A percentile compares a stretch with the other conserved stretches of the same genome.
Conservation (phyloP, 176 grass and related monocot species). For the Carex cristatella region DNA sequence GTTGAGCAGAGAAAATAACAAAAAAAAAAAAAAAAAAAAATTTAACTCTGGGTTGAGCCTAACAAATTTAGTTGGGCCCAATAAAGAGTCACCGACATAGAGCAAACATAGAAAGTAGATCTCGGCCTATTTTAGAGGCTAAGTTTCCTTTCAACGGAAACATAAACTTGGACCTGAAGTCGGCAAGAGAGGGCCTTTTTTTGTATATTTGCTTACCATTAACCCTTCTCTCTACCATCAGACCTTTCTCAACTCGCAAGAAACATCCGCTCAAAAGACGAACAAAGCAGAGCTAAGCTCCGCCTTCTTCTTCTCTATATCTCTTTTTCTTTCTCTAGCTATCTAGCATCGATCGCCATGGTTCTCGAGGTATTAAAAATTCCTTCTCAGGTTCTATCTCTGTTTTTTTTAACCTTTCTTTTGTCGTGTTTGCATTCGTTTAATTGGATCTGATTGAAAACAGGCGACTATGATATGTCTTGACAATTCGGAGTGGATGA, state of each 20-base stretch:
- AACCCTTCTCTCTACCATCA: neutral
- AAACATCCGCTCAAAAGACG: neutral
- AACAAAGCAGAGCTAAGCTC: conserved; percentile 8
- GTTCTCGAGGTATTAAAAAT: conserved; percentile 68
- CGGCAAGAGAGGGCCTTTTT: neutral
- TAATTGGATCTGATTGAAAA: conserved; percentile 6
- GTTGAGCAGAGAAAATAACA: too few species aligned
- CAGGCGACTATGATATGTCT: conserved; percentile 99
- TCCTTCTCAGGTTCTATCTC: neutral
- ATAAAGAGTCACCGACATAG: neutral
- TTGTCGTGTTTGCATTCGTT: neutral
- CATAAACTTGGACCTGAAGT: neutral
- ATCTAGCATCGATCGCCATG: conserved; percentile 35
- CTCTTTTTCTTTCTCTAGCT: neutral
- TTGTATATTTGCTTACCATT: neutral
- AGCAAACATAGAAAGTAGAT: neutral
- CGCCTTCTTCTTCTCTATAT: neutral
- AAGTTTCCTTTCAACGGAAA: neutral
- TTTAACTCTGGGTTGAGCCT: too few species aligned
- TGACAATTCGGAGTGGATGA: conserved; percentile 99
- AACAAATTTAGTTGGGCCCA: neutral
- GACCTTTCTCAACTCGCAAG: conserved; percentile 32
- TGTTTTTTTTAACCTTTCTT: neutral
- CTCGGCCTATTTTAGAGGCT: neutral
- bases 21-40: too few species aligned